Evolutionary conservation across 2,329 filamentous ascomycete genomes (phyloP), one percentile per base, ranked within the genome.

Genomic region (Dothiorella sarmentorum): DNA sequence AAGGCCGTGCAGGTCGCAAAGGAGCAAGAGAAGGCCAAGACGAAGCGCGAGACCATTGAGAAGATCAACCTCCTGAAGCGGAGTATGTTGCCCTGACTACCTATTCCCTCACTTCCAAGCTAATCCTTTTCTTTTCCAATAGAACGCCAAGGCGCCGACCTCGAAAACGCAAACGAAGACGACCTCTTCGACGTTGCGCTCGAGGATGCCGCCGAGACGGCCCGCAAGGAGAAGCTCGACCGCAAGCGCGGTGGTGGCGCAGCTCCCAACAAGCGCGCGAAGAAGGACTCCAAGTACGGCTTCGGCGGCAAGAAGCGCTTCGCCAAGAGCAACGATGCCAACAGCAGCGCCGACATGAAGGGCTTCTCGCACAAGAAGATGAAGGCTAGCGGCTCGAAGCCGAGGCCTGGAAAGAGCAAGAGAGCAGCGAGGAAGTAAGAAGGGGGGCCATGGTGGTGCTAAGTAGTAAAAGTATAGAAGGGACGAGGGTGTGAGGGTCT

Each of bases 1-100:
- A 99, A 99, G 80, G 90, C 96, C 74, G 94, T 97, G 56, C 94
- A 99, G 80, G 85, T 96, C 61, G 92, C 92, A 61, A 97, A 96
- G 80, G 78, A 96, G 73, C 93, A 97, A 77, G 93, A 99, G 82
- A 82, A 94, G 49, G 86, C 90, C 52, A 96, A 95, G 82, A 87
- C 87, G 70, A 97, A 97, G 86, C 86, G 85, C 67, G 90, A 95
- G 63, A 96, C 91, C 3, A 79, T 99, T 63, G 94, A 97, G 67
- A 97, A 97, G 82, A 97, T 99, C 70, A 91, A 92, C 77, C 83
- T 85, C 26, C 78, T 99, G 67, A 99, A 99, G 85, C 85, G 92
- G 80, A 99, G 93, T 97, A 83, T 66, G 90, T 83, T n/a, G n/a
- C n/a, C n/a, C n/a, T 35, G 47, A 13, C 13, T 1, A 13, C 33